These are phyloP conservation scores for Lipomyces lipofer DNA, from an alignment of 805 yeast genomes.

Conservation along the genomic window DNA sequence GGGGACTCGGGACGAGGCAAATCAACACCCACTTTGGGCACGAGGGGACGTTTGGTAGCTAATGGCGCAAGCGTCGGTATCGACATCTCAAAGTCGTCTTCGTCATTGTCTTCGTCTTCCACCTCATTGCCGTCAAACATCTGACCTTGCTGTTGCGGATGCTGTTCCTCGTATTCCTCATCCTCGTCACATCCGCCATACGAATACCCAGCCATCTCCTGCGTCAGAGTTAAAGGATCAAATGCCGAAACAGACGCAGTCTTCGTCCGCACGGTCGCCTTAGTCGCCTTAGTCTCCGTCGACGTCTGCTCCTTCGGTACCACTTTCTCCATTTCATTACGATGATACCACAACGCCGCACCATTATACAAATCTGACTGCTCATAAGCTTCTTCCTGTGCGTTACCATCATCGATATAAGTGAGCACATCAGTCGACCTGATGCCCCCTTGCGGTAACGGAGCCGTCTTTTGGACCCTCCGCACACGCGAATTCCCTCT, in stretches of 20 bases:
- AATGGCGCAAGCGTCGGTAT: neutral
- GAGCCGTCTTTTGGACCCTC: neutral
- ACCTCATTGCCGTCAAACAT: neutral
- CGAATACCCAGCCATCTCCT: neutral
- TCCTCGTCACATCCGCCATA: neutral
- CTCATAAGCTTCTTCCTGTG: neutral
- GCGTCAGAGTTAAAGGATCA: neutral
- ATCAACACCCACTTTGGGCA: neutral
- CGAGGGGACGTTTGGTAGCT: neutral
- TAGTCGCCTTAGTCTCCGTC: too few species aligned
- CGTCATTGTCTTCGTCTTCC: neutral
- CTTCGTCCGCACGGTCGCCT: too few species aligned
- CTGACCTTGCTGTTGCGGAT: neutral
- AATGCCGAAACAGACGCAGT: too few species aligned
- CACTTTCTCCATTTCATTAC: neutral
- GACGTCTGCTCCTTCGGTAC: neutral
- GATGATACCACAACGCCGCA: neutral
- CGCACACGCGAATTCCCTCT: slow-evolving; percentile 2
- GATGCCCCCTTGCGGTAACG: neutral
- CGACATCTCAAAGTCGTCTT: neutral
- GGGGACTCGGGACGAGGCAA: slow-evolving; percentile 10
- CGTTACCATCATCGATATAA: neutral
- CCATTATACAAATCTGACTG: slow-evolving; percentile 1
- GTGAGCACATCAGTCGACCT: neutral
- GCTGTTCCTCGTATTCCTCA: neutral